Evolutionary conservation across 345 rosid genomes (phyloP), one percentile per base, ranked within the genome.

Genomic region (Salix suchowensis): DNA sequence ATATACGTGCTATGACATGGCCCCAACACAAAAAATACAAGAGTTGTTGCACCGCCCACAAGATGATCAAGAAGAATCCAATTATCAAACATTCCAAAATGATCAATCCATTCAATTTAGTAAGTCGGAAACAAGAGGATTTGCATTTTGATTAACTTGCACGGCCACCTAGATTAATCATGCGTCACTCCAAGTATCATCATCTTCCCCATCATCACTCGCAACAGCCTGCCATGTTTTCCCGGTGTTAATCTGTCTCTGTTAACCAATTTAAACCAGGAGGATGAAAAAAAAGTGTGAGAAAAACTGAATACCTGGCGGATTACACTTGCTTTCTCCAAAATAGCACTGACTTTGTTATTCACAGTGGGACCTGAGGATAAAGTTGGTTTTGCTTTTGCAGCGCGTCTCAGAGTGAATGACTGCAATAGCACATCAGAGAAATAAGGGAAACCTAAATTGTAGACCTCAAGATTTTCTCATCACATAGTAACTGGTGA

Each of bases 261-360:
- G 55, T 76, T 40, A n/a, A 75, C 28, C 28, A 65, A 70, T n/a
- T n/a, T 6, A 34, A 60, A 6, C 32, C 19, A 69, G 24, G 7
- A 26, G 44, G 61, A 64, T n/a, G 46, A 13, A 7, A 26, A 74
- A 12, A 37, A 32, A 52, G 30, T 36, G 40, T 0, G 16, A 70
- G 67, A 44, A 71, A 10, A 48, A 64, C 1, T 46, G 28, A 36
- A 68, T 77, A 93, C 99, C 96, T 93, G 98, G 72, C 98, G 94
- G 76, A 96, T 93, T n/a, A 98, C 94, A 82, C 83, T 89, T 71
- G 99, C 99, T 86, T 96, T 96, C 89, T 91, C 87, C 85, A 96
- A 75, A 75, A 96, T 93, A 42, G 92, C 97, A 9, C 89, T 86
- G 79, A 93, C 92, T 79, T 89, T 89, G 77, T 81, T 82, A 77